Evolutionary conservation across 106 monocot species (phyloP).

Genomic region (Acorus gramineus): DNA sequence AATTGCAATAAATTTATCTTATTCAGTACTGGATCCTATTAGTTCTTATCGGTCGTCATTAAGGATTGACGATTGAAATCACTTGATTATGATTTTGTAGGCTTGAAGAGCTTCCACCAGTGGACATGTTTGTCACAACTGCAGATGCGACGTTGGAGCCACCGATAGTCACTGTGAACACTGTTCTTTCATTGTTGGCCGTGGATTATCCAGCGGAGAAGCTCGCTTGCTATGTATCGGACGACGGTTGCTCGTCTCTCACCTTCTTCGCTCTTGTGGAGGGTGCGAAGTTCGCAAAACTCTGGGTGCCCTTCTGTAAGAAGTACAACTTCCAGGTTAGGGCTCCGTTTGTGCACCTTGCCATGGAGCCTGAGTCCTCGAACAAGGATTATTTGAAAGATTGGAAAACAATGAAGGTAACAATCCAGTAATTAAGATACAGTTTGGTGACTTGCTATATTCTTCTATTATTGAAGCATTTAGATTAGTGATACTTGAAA

Average conservation of each 20-base stretch:
- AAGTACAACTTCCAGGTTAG: neutral
- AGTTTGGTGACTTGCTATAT: neutral
- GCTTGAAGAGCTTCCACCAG: constrained; percentile 22
- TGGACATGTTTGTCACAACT: constrained; percentile 69
- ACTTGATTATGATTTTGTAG: neutral
- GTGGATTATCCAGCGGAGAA: constrained; percentile 43
- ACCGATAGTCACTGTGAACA: constrained; percentile 52
- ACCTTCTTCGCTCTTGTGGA: constrained; percentile 19
- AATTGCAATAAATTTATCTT: neutral
- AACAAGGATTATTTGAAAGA: neutral
- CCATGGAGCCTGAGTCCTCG: neutral
- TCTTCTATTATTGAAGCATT: neutral
- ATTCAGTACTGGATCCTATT: constrained; percentile 5
- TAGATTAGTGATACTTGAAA: neutral
- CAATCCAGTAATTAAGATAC: neutral
- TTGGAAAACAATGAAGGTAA: constrained; percentile 6
- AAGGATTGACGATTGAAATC: no score
- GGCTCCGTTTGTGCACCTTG: constrained; percentile 1
- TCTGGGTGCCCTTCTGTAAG: constrained; percentile 9
- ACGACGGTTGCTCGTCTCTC: constrained; percentile 45
- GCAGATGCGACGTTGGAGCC: constrained; percentile 61
- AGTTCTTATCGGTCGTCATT: neutral
- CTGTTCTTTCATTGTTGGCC: constrained; percentile 55
- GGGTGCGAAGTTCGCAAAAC: constrained; percentile 8
- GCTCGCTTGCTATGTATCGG: constrained; percentile 67